Conservation (phyloP, 768 basidiomycete species). For the Termitomyces sp. region DNA sequence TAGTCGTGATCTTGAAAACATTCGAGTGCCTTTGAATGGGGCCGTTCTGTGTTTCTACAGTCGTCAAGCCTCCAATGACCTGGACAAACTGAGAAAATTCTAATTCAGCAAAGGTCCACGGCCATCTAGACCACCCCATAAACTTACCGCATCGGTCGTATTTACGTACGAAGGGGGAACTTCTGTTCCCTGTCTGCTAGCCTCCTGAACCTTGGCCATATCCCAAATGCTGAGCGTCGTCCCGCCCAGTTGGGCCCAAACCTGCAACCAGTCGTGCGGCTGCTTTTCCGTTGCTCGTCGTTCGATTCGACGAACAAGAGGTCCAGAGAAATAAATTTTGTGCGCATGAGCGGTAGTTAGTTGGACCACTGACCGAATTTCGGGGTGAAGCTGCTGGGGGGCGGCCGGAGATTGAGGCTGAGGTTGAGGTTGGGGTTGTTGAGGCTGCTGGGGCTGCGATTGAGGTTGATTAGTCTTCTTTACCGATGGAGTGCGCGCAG, state of each 20-base stretch:
- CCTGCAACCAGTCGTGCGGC: slow-evolving; percentile 71
- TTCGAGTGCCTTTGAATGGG: slow-evolving; percentile 61
- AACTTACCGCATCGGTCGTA: slow-evolving; percentile 79
- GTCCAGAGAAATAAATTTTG: slow-evolving; percentile 86
- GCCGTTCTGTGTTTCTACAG: slow-evolving; percentile 43
- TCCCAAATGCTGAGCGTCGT: slow-evolving; percentile 91
- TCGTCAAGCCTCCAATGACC: slow-evolving; percentile 69
- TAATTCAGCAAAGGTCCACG: not conserved
- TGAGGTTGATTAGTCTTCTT: not conserved
- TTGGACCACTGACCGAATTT: slow-evolving; percentile 75
- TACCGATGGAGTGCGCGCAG: slow-evolving; percentile 5
- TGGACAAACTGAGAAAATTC: slow-evolving; percentile 56
- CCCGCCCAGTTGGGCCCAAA: slow-evolving; percentile 88
- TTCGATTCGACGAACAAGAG: slow-evolving; percentile 71
- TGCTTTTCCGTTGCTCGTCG: slow-evolving; percentile 68
- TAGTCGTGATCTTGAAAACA: slow-evolving; percentile 89
- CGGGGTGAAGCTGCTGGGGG: slow-evolving; percentile 59
- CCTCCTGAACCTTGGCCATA: slow-evolving; percentile 83
- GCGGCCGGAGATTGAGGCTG: slow-evolving; percentile 18
- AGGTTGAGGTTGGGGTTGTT: slow-evolving; percentile 13
- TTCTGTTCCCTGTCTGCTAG: slow-evolving; percentile 71
- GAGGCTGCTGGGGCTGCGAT: slow-evolving; percentile 9
- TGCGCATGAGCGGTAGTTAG: slow-evolving; percentile 72
- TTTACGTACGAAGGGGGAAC: slow-evolving; percentile 87
- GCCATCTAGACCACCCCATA: not conserved